Evolutionary conservation across 345 rosid species (phyloP), one percentile per base, ranked within the genome.

Genomic region (Salix koriyanagi): DNA sequence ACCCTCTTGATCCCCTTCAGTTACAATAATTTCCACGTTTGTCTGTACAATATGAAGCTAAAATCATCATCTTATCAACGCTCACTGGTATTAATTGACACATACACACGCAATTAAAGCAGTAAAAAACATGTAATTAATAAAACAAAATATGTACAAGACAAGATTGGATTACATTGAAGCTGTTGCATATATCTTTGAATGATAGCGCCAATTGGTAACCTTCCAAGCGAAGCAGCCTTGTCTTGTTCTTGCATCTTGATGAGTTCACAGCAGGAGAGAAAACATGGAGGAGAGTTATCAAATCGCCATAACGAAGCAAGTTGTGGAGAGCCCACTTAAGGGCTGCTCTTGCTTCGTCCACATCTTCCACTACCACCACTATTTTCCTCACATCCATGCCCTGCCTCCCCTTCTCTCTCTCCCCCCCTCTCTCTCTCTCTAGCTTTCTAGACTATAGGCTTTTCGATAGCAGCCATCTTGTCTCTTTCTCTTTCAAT

Each of bases 1-100:
- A 36, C 97, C 97, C 58, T 90, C 92, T 68, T 80, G 82, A 4
- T 95, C 99, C 26, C 97, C 97, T 90, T 91, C 97, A 25, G 93
- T 83, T 34, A 95, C 99, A 44, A 93, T 69, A 6, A 94, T 94
- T 84, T 94, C 97, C 3, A 93, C 79, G 50, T 88, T 90, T 39
- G 93, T 89, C 97, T 93, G 87, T 54, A 8, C 67, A 46, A 67
- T 39, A 37, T 46, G 52, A 46, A 15, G 4, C 52, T 46, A 13
- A 12, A 4, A 14, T 46, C 14, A 46, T 13, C 19, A 30, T 19
- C 19, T 16, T 8, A 34, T 26, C 21, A 41, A 10, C 3, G 44
- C 2, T 41, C 46, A 42, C 46, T 42, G 13, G 13, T 2, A 42
- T 42, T 11, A 42, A 11, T 3, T 2, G 25, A 25, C 44, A 11